Conservation (phyloP, 2,329 filamentous ascomycete genomes). For the Ophiocordyceps camponoti-rufipedis region DNA sequence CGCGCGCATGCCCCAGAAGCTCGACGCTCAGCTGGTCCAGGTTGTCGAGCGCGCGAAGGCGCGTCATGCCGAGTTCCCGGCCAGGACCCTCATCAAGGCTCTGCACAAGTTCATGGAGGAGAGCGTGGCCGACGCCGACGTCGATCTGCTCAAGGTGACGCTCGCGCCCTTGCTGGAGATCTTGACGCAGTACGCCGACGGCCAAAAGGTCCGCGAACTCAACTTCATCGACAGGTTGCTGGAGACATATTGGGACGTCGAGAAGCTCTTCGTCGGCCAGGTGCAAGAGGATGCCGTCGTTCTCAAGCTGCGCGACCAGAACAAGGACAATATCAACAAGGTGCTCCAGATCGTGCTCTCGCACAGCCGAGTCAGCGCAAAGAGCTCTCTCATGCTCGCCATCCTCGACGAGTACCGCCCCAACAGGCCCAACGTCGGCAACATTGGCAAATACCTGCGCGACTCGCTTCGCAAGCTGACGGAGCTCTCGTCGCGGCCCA, state of each 20-base stretch:
- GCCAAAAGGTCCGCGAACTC: conserved; percentile 81
- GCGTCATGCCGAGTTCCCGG: conserved; percentile 74
- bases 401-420: conserved; percentile 89
- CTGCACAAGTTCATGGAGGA: conserved; percentile 82
- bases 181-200: conserved; percentile 65
- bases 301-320: conserved; percentile 81
- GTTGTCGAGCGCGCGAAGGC: conserved; percentile 69
- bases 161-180: conserved; percentile 63
- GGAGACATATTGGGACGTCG: conserved; percentile 63
- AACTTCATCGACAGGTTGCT: conserved; percentile 64
- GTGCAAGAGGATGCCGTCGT: conserved; percentile 90
- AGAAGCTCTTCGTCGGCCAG: conserved; percentile 73
- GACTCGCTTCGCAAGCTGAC: conserved; percentile 69
- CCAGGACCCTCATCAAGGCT: conserved; percentile 69
- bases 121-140: conserved; percentile 55
- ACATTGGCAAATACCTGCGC: conserved; percentile 76
- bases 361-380: conserved; percentile 78
- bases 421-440: conserved; percentile 79
- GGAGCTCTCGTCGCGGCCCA: conserved; percentile 61
- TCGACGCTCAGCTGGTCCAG: conserved; percentile 65
- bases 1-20: conserved; percentile 87
- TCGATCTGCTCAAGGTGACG: conserved; percentile 51
- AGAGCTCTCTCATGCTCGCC: conserved; percentile 84
- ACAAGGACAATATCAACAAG: conserved; percentile 77
- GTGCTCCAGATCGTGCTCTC: conserved; percentile 84